phyloP scores from a whole-genome alignment of 495 filamentous ascomycete genomes.

The Penicillium atrosanguineum region DNA sequence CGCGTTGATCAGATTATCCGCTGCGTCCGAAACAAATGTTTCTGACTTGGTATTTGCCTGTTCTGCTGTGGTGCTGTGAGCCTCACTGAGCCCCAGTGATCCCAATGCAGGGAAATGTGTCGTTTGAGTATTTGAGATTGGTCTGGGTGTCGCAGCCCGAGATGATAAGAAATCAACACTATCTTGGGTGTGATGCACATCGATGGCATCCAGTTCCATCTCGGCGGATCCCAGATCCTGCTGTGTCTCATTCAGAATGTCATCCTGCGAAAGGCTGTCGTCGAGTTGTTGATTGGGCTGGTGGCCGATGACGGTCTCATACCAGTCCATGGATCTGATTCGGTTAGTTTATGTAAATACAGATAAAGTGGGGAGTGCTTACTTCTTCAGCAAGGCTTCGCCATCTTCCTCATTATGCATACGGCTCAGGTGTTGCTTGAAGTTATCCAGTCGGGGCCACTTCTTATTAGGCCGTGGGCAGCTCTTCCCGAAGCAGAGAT shows the following conservation, averaged over 20 bases:
- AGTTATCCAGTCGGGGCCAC: constrained; percentile 92
- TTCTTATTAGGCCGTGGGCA: constrained; percentile 70
- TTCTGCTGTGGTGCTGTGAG: not conserved
- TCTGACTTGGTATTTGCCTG: constrained; percentile 18
- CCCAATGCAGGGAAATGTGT: constrained; percentile 6
- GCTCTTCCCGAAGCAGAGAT: constrained; percentile 59
- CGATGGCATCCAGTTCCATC: constrained; percentile 8
- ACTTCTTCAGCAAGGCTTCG: constrained; percentile 54
- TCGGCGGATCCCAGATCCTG: constrained; percentile 15
- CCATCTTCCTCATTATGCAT: constrained; percentile 64
- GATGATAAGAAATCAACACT: constrained; percentile 7
- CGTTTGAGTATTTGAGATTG: not conserved
- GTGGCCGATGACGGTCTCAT: constrained; percentile 23
- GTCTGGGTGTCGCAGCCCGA: constrained; percentile 1
- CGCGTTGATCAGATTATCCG: constrained; percentile 35
- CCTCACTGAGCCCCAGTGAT: constrained; percentile 1
- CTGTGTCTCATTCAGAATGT: constrained; percentile 5
- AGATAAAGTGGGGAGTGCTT: constrained; percentile 14
- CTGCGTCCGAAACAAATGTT: constrained; percentile 29
- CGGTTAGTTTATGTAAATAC: constrained; percentile 5
- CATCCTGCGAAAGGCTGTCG: constrained; percentile 10
- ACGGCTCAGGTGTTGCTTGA: constrained; percentile 78
- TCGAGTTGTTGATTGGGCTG: constrained; percentile 4
- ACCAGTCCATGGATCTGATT: constrained; percentile 41
- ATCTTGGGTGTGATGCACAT: not conserved